Percentiles rank a stretch among this genome's conserved stretches.
These are phyloP conservation scores for Gonium pectorale DNA, from an alignment of 139 green algal genomes.

Conservation along the genomic window DNA sequence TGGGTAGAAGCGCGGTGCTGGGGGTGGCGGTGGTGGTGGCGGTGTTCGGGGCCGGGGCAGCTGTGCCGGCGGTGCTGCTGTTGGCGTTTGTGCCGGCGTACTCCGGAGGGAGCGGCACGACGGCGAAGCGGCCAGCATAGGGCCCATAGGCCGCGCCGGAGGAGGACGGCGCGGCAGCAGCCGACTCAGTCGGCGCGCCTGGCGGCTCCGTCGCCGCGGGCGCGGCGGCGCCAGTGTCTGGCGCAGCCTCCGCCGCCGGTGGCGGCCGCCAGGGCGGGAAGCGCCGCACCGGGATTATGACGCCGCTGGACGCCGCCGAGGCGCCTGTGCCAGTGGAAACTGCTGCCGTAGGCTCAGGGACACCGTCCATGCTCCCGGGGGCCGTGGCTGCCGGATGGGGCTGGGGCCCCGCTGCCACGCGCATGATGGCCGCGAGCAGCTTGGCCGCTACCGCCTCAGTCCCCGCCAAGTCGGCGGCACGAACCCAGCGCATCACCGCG, in stretches of 20 bases:
- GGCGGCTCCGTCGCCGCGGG: not conserved
- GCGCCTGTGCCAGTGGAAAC: no score
- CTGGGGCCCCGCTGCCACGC: constrained; percentile 6
- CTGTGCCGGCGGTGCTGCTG: not conserved
- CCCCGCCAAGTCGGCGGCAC: constrained; percentile 43
- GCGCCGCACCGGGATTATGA: constrained; percentile 12
- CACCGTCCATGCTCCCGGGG: no score
- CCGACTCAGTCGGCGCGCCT: not conserved
- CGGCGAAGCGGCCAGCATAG: constrained; percentile 12
- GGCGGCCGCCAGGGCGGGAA: constrained; percentile 28
- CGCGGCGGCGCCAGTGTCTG: not conserved
- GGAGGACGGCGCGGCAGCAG: not conserved
- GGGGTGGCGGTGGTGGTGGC: not conserved
- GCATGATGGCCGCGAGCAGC: constrained; percentile 43
- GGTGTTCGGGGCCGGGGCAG: not conserved
- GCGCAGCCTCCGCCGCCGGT: not conserved
- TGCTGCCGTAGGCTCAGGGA: no score
- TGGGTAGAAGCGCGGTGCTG: not conserved
- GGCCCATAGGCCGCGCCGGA: not conserved
- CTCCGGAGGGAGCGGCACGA: constrained; percentile 31
- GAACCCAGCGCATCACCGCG: constrained; percentile 63
- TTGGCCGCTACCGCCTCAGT: constrained; percentile 7
- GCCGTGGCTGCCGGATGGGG: not conserved
- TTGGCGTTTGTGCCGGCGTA: constrained; percentile 41
- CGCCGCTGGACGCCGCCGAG: no score